Evolutionary conservation across 2,329 filamentous ascomycete genomes (phyloP), one percentile per base, ranked within the genome.

Genomic region (Exophiala dermatitidis): DNA sequence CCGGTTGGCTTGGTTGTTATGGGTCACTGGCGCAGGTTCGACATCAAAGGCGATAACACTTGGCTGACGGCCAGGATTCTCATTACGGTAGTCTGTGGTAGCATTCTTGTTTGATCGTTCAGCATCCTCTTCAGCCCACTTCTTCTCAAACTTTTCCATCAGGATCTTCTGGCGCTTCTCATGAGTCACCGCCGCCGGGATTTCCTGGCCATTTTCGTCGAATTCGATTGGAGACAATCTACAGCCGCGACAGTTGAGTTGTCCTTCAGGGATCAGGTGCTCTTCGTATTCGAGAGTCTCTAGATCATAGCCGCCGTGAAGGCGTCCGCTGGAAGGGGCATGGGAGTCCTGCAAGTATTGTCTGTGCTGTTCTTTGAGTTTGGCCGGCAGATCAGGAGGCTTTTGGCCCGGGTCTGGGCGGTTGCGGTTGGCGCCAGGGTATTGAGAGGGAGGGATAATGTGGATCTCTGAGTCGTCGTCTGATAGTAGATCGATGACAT

Each of bases 391-490:
- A 19, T 19, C 19, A 19, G 19, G 19, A 19, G 19, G 19, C 19
- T 19, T 19, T 19, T 19, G 19, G 19, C 19, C 19, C 19, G 19
- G 19, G 19, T 19, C 19, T 19, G 19, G 19, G 19, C 10, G 6
- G 19, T n/a, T 12, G 38, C 10, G 38, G n/a, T n/a, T n/a, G 19
- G n/a, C 5, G 5, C 6, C 7, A 41, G 38, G 6, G n/a, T 12
- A 6, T 41, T n/a, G 38, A 28, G 19, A 26, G 19, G 29, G 4
- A 32, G 12, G 28, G 19, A 19, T 19, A 32, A 4, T 31, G 2
- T 10, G 12, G 26, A 28, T 26, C 31, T 46, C 48, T 34, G 42
- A 29, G 26, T 52, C 50, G 50, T 45, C 40, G 30, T 52, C 50
- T 12, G 43, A 46, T 28, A 31, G n/a, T 6, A 52, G 36, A 37